Conservation (phyloP, 345 rosid species). For the Turritis glabra region DNA sequence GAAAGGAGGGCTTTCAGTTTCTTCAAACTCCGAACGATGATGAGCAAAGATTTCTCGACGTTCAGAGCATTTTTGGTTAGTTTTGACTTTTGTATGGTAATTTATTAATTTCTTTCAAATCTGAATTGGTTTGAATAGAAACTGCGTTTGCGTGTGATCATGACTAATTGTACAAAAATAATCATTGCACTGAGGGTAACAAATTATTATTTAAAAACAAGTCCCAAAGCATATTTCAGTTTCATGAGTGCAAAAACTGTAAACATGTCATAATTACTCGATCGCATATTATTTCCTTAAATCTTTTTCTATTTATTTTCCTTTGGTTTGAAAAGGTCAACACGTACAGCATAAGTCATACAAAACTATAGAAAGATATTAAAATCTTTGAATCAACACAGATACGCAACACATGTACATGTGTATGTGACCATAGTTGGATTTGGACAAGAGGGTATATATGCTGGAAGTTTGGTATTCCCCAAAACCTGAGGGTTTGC, state of each 20-base stretch:
- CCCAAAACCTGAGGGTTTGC: constrained; percentile 72
- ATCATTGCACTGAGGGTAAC: constrained; percentile 48
- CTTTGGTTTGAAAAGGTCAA: constrained; percentile 20
- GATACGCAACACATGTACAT: not conserved
- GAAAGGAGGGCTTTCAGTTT: not conserved
- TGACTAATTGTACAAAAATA: constrained; percentile 33
- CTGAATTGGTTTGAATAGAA: not conserved
- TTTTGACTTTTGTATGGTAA: not conserved
- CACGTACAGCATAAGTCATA: constrained; percentile 16
- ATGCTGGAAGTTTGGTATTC: constrained; percentile 43
- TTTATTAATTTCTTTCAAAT: not conserved
- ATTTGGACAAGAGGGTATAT: constrained; percentile 35
- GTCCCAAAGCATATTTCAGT: constrained; percentile 52
- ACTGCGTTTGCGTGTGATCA: constrained; percentile 34
- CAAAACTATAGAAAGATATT: not conserved
- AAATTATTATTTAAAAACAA: constrained; percentile 57
- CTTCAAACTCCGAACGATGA: constrained; percentile 10
- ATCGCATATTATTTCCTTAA: constrained; percentile 17
- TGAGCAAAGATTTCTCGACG: not conserved
- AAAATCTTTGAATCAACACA: not conserved
- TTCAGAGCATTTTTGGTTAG: not conserved
- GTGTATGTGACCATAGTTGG: constrained; percentile 29
- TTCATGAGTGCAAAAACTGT: constrained; percentile 43
- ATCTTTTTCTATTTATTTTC: not conserved
- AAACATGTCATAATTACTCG: constrained; percentile 36